A percentile compares a stretch with the other conserved stretches of the same genome.
phyloP scores from a whole-genome alignment of 2,329 filamentous ascomycete genomes.

The Sarocladium brachiariae region DNA sequence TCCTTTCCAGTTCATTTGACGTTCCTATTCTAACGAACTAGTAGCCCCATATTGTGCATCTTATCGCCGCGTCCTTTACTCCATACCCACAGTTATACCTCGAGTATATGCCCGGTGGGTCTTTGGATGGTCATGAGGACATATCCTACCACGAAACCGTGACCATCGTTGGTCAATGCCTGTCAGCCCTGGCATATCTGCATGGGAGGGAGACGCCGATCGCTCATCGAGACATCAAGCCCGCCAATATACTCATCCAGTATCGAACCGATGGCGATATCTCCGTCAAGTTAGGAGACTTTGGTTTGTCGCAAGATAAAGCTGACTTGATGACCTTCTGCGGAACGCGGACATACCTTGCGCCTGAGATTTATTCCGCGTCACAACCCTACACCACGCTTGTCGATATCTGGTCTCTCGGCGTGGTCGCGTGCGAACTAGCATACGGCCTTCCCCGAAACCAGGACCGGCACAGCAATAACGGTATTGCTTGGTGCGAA shows the following conservation, averaged over 20 bases:
- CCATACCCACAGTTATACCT: constrained; percentile 11
- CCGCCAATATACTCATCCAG: constrained; percentile 79
- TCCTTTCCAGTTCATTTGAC: neutral
- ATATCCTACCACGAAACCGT: constrained; percentile 14
- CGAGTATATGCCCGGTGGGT: constrained; percentile 12
- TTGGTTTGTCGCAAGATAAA: constrained; percentile 88
- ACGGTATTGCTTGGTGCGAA: no score
- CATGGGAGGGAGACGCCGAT: constrained; percentile 37
- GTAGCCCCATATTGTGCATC: constrained; percentile 14
- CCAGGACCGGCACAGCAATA: no score
- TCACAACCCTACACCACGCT: constrained; percentile 62
- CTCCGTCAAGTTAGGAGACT: constrained; percentile 80
- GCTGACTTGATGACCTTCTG: constrained; percentile 85
- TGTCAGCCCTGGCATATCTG: constrained; percentile 15
- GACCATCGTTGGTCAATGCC: constrained; percentile 13
- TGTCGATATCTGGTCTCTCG: constrained; percentile 88
- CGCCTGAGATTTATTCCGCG: constrained; percentile 62
- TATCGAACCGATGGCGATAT: constrained; percentile 61
- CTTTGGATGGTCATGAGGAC: neutral
- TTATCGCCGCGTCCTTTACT: neutral
- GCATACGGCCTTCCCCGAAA: constrained; percentile 11
- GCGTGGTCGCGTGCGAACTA: constrained; percentile 52
- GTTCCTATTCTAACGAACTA: constrained; percentile 8
- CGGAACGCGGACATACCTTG: constrained; percentile 82
- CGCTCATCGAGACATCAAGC: constrained; percentile 89